These are phyloP conservation scores for Candida maris DNA, from an alignment of 805 yeast genomes.

Conservation along the genomic window DNA sequence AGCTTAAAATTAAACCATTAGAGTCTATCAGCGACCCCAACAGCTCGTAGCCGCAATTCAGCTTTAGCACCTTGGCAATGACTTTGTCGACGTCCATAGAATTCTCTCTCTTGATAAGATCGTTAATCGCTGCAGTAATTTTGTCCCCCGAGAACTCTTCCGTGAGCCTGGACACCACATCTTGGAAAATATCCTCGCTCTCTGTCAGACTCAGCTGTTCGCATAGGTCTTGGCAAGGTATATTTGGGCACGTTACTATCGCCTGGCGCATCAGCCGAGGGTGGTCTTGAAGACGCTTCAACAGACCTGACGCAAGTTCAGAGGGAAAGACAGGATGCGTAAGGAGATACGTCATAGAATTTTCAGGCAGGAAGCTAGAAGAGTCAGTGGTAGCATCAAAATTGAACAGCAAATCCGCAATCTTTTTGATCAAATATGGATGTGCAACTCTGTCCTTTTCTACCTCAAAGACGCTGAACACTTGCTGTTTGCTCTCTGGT, in stretches of 20 bases:
- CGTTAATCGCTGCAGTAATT: slow-evolving; percentile 48
- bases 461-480: slow-evolving; percentile 51
- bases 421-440: slow-evolving; percentile 45
- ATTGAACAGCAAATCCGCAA: slow-evolving; percentile 39
- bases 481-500: slow-evolving; percentile 24
- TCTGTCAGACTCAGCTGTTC: slow-evolving; percentile 53
- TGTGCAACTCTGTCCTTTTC: slow-evolving; percentile 68
- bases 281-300: slow-evolving; percentile 44
- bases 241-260: slow-evolving; percentile 69
- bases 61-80: slow-evolving; percentile 41
- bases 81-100: slow-evolving; percentile 37
- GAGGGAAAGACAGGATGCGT: slow-evolving; percentile 87
- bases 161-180: slow-evolving; percentile 60
- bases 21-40: slow-evolving; percentile 66
- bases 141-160: slow-evolving; percentile 61
- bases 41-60: slow-evolving; percentile 56
- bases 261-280: slow-evolving; percentile 78
- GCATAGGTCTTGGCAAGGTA: slow-evolving; percentile 62
- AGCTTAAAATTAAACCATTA: slow-evolving; percentile 61
- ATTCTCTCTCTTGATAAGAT: slow-evolving; percentile 31
- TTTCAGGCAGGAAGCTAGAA: slow-evolving; percentile 46
- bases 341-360: slow-evolving; percentile 64
- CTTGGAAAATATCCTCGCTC: slow-evolving; percentile 63
- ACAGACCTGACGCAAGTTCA: slow-evolving; percentile 49
- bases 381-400: slow-evolving; percentile 16